A percentile compares a stretch with the other conserved stretches of the same genome.
Conservation (phyloP, 352 stramenopile species). For the Pythium volutum region DNA sequence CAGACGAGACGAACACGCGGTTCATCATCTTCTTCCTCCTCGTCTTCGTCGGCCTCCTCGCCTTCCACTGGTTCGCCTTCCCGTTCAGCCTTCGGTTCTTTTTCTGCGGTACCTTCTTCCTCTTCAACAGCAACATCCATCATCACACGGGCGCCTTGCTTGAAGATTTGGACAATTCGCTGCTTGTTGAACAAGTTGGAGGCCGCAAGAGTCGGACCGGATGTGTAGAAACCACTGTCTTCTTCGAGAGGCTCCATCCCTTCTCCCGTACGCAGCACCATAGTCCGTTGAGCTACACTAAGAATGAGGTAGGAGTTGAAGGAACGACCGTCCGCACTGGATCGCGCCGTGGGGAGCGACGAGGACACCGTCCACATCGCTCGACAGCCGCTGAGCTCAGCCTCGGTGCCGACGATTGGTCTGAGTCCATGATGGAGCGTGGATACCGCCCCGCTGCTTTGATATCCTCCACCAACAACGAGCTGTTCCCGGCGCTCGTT, state of each 20-base stretch:
- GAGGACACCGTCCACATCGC: constrained; percentile 87
- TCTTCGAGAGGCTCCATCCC: constrained; percentile 83
- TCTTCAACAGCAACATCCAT: constrained; percentile 54
- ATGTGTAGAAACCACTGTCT: constrained; percentile 83
- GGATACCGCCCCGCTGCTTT: constrained; percentile 62
- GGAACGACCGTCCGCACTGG: constrained; percentile 45
- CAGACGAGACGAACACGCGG: constrained; percentile 67
- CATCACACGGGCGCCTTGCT: constrained; percentile 80
- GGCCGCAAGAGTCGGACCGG: constrained; percentile 68
- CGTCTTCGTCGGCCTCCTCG: constrained; percentile 31
- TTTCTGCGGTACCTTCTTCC: constrained; percentile 12
- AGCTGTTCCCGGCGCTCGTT: constrained; percentile 78
- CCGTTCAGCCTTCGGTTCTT: constrained; percentile 28
- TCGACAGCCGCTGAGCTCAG: constrained; percentile 74
- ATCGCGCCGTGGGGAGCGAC: constrained; percentile 40
- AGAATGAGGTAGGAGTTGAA: constrained; percentile 84
- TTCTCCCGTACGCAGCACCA: constrained; percentile 83
- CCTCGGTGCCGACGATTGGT: constrained; percentile 81
- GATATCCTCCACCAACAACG: constrained; percentile 68
- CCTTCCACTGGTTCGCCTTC: constrained; percentile 33
- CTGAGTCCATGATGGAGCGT: constrained; percentile 77
- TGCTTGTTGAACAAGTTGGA: constrained; percentile 80
- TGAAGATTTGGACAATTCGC: constrained; percentile 86
- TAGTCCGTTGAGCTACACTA: constrained; percentile 76
- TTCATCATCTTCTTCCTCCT: constrained; percentile 58